A percentile compares a stretch with the other conserved stretches of the same genome.
Conservation (phyloP, 768 basidiomycete genomes). For the Hortiboletus flavorubellus region DNA sequence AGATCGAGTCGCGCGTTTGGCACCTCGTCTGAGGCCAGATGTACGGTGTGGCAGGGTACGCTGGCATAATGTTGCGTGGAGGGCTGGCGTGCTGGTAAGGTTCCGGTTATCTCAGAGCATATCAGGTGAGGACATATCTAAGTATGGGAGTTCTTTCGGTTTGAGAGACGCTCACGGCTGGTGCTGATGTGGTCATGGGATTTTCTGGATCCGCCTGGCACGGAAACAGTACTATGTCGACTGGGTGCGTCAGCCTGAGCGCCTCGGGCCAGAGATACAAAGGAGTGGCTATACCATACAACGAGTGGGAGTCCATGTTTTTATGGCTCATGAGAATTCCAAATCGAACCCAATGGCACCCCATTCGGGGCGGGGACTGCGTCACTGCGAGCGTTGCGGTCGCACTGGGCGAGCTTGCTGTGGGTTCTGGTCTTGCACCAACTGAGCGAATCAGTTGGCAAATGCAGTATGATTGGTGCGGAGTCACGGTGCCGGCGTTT, state of each 20-base stretch:
- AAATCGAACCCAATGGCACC: neutral
- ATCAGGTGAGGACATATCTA: neutral
- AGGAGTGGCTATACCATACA: neutral
- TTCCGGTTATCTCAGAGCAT: neutral
- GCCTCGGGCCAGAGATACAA: neutral
- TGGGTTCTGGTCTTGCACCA: neutral
- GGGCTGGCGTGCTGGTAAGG: neutral
- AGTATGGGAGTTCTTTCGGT: neutral
- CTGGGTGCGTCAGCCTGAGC: neutral
- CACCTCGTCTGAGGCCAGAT: neutral
- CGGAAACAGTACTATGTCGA: neutral
- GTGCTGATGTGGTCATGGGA: neutral
- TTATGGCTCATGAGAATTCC: constrained; percentile 6
- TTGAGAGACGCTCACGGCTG: neutral
- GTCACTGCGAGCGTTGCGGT: neutral
- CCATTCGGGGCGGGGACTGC: neutral
- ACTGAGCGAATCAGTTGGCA: neutral
- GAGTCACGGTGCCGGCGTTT: neutral
- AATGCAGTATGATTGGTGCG: neutral
- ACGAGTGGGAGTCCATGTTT: neutral
- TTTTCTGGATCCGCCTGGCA: neutral
- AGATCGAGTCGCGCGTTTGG: neutral
- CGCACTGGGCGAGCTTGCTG: constrained; percentile 1
- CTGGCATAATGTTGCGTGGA: neutral
- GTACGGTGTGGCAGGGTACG: neutral